Base-by-base conservation (phyloP, 2,329 filamentous ascomycete species). In the Curvularia verruculosa region DNA sequence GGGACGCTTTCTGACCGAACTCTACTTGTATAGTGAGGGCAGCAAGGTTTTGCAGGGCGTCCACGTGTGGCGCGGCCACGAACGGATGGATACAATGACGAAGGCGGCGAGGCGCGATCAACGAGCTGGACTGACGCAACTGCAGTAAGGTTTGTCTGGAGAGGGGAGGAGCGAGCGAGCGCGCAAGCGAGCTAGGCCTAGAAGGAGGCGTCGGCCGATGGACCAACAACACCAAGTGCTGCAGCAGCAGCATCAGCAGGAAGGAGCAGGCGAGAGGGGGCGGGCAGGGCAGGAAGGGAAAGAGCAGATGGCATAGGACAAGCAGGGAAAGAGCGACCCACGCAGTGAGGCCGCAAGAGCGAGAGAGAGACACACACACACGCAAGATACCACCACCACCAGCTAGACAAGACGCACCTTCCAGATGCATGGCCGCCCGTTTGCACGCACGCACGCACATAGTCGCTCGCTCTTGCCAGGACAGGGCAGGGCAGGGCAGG, bases 131-230 rank as follows among this genome's bases (percentile, higher is more conserved):
- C 31, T 36, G 31, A 36, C 31, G 31, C 31, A 36, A 36, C 31
- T 13, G 31, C 15, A 36, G 31, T 36, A 36, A 36, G 31, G 31
- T 36, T 36, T 36, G 31, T n/a, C 4, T 36, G 21, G 36, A 18
- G n/a, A n/a, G n/a, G n/a, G n/a, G n/a, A n/a, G n/a, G 43, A 37
- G 26, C 41, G 18, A 31, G 26, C 29, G 36, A 18, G 28, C 29
- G 31, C 41, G 18, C n/a, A n/a, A 46, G 28, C 12, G 54, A 36
- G 47, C 61, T 64, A 64, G 56, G 44, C 61, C 54, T 19, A 41
- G 62, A 34, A 53, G 39, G 56, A 19, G 18, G 19, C 28, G 26
- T 58, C n/a, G 26, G 18, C 36, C 34, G 23, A 18, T 15, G 13
- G 15, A 6, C 31, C 31, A 36, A 15, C 29, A 31, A 12, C 6